A percentile compares a stretch with the other conserved stretches of the same genome.
Conservation (phyloP, 73 alveolate genomes). For the Tetrahymena malaccensis region DNA sequence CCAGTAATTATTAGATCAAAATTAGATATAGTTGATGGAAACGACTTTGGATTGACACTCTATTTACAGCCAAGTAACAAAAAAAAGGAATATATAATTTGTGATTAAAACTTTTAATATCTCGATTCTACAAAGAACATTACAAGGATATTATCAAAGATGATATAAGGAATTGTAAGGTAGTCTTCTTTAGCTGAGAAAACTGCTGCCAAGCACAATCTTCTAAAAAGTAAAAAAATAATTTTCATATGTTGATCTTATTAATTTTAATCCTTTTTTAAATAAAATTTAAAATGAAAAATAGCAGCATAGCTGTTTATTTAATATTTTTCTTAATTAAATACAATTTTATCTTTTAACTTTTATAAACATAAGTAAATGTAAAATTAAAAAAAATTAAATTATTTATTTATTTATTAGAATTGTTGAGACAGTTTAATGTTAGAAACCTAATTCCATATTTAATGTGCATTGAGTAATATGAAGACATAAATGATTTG, state of each 20-base stretch:
- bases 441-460: neutral
- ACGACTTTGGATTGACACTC: neutral
- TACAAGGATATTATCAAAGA: neutral
- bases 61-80: neutral
- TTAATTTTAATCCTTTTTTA: too few species aligned
- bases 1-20: neutral
- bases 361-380: too few species aligned
- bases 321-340: too few species aligned
- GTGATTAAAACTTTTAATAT: neutral
- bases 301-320: too few species aligned
- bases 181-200: neutral
- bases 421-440: neutral
- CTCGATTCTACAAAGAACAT: neutral
- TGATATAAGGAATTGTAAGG: neutral
- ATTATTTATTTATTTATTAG: too few species aligned
- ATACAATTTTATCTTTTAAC: too few species aligned
- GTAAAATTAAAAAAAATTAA: too few species aligned
- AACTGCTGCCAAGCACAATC: neutral
- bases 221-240: neutral
- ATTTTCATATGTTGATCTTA: too few species aligned
- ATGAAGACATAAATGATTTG: neutral
- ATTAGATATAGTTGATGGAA: neutral
- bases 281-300: too few species aligned
- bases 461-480: neutral
- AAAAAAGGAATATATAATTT: neutral